Conservation (phyloP, 2,329 filamentous ascomycete species). For the Aspergillus novofumigatus region DNA sequence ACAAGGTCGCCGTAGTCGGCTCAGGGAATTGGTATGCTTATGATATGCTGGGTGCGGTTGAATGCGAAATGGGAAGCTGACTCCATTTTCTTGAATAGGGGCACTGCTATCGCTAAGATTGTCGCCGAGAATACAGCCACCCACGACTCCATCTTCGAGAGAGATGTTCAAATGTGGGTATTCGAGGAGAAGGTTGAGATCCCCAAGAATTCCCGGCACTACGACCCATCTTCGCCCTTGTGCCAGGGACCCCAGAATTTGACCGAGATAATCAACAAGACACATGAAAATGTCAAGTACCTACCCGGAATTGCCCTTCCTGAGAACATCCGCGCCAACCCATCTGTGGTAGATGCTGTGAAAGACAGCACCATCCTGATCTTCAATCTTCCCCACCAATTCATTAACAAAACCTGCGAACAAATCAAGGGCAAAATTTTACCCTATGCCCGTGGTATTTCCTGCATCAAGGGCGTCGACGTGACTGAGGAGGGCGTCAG, state of each 20-base stretch:
- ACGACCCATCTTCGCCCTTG: slow-evolving; percentile 72
- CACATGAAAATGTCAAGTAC: slow-evolving; percentile 98
- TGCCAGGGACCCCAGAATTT: slow-evolving; percentile 75
- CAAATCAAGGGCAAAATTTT: slow-evolving; percentile 83
- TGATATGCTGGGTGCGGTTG: neutral
- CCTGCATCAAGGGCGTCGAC: slow-evolving; percentile 97
- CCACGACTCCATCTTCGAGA: slow-evolving; percentile 76
- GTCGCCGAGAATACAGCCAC: slow-evolving; percentile 84
- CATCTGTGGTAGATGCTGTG: slow-evolving; percentile 62
- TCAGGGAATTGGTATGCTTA: slow-evolving; percentile 84
- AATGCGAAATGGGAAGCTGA: slow-evolving; percentile 66
- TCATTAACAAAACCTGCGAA: slow-evolving; percentile 81
- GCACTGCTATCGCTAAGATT: slow-evolving; percentile 95
- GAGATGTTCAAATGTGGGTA: slow-evolving; percentile 97
- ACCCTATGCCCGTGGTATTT: slow-evolving; percentile 88
- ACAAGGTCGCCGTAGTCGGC: slow-evolving; percentile 69
- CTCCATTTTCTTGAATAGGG: slow-evolving; percentile 82
- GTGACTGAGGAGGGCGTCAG: slow-evolving; percentile 81
- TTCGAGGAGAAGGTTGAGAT: slow-evolving; percentile 86
- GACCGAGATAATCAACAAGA: slow-evolving; percentile 81
- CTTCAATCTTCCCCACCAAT: slow-evolving; percentile 92
- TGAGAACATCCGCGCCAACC: slow-evolving; percentile 54
- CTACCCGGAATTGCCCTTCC: slow-evolving; percentile 84
- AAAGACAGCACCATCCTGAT: slow-evolving; percentile 81
- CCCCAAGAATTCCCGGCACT: slow-evolving; percentile 67